Base-by-base conservation (phyloP, 169 alveolate genomes). In the Theileria orientalis region DNA sequence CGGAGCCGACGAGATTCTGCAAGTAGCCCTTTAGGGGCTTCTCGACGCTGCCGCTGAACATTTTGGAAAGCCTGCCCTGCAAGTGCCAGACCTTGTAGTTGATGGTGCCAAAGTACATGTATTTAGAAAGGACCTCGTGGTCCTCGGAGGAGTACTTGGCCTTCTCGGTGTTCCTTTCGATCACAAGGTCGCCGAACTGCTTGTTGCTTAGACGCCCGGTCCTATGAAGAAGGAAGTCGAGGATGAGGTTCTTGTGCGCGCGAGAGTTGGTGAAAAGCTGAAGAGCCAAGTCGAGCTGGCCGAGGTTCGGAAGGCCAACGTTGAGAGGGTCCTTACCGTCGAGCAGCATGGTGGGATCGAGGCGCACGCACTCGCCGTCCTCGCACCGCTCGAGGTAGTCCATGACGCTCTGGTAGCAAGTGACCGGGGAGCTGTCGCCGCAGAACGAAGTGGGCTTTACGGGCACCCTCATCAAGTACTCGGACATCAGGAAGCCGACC, bases 241-340 rank as follows among this genome's bases (percentile, higher is more conserved):
- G 44, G 25, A 59, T 32, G 19, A n/a, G 13, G 2, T 59, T 59
- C 21, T 40, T 40, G 7, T 59, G 69, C 1, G 69, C 69, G 19
- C 69, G 29, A 23, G 52, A 35, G 25, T 59, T 42, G 35, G 16
- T 63, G 9, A 78, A 19, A 1, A 78, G 33, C 29, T 60, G 32
- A 68, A 57, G 61, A 0, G 69, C 76, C 1, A 74, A 74, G 16
- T 78, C 80, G 63, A 78, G 33, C 52, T 78, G 86, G 57, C 40
- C 59, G 3, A 52, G 35, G 29, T 69, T 27, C 8, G 86, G 86
- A 21, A 78, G 76, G 29, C 30, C 25, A 25, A 78, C 59, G 1
- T 14, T 16, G 13, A 61, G 64, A 51, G 32, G 66, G 35, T 68
- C n/a, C 40, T 56, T 56, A 23, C 23, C 13, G 69, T 76, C 80